Base-by-base conservation (phyloP, 768 basidiomycete genomes). In the Sistotremastrum niveocremeum region DNA sequence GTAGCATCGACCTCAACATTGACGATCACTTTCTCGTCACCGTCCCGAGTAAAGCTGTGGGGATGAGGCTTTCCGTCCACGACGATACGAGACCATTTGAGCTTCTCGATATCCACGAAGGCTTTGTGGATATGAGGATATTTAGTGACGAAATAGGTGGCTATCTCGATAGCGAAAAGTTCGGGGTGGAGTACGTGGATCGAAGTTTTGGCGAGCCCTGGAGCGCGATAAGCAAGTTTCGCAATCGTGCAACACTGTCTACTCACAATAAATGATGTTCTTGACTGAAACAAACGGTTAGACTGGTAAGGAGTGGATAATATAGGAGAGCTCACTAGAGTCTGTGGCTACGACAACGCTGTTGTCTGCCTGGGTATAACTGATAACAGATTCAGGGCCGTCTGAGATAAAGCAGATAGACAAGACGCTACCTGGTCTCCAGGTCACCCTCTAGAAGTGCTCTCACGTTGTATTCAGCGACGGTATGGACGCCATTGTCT, bases 281-380 rank as follows among this genome's bases (percentile, higher is more conserved):
- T 81, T 81, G 55, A 81, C 79, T 80, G 50, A 6, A 40, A 52
- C 47, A 47, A 34, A 49, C 43, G 4, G 10, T 41, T 34, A 34
- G 46, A 7, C 4, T 20, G 9, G 28, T 37, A 32, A 40, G 12
- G 34, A 9, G 20, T 9, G 40, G 29, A 9, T 11, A 44, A 11
- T 11, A 29, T 35, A 45, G 49, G 41, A 39, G 38, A 29, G 67
- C 82, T 55, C 54, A 88, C 87, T 81, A 1, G 87, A 86, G 64
- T 98, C 93, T 1, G 91, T 98, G 2, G 93, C 81, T 2, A 98
- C 88, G 7, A 95, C 72, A 7, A 81, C 77, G 3, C 73, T 73
- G 63, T 98, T 98, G 57, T 97, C 88, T 0, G 85, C 88, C 52
- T 87, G 53, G 3, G 87, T 94, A 62, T 84, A 97, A 55, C 87